Base-by-base conservation (phyloP, 495 filamentous ascomycete genomes). In the Astrocystis sublimbata region DNA sequence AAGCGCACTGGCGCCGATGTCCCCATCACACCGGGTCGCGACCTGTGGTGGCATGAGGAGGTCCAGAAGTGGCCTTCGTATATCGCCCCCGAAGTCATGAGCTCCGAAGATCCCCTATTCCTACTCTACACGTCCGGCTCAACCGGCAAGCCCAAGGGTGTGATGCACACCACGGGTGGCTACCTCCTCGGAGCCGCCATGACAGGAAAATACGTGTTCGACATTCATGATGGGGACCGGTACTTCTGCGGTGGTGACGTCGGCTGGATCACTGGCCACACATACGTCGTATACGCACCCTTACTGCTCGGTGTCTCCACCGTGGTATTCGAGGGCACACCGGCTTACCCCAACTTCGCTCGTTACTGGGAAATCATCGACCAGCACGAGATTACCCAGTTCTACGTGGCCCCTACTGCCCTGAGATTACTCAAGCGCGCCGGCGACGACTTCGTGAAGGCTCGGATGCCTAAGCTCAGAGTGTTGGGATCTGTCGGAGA, bases 401-500 rank as follows among this genome's bases (percentile, higher is more conserved):
- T 41, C 13, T 41, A n/a, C 38, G 38, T n/a, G 15, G n/a, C n/a
- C n/a, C 38, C 38, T 41, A 41, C 38, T 0, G 38, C 38, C n/a
- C 79, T 99, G 75, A 86, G 94, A 46, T 75, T 99, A 65, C 78
- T 98, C 66, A 99, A 98, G 86, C 89, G 93, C 56, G 94, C 94
- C 45, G 94, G 94, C 65, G 87, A 97, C 68, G 83, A 97, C 62
- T 90, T 96, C 72, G 91, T 97, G 50, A 90, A 90, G 76, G 85
- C 88, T 64, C 78, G 91, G 71, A 96, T 98, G 92, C 89, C 90
- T 75, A 86, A 88, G 66, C 84, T 98, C 61, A 85, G 94, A 71
- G 86, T 98, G 17, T 81, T 98, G 43, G 94, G 94, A 30, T 96
- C 93, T n/a, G 94, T 99, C 60, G 94, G 94, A 65, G 94, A 99